Base-by-base conservation (phyloP, 2,329 filamentous ascomycete species). In the Allantophomopsis cytisporea region DNA sequence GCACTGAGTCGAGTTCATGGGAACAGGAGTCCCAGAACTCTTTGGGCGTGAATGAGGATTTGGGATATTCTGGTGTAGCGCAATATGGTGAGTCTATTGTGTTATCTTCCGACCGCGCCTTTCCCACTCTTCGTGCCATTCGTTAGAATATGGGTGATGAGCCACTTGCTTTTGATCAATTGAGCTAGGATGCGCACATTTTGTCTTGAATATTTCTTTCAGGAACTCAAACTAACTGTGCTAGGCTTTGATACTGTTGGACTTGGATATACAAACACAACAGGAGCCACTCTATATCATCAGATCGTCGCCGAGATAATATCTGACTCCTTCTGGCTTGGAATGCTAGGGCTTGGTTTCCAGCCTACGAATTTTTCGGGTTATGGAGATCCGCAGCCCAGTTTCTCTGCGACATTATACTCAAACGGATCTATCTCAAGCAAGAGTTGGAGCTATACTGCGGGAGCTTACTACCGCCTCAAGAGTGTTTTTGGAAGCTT, bases 381-480 rank as follows among this genome's bases (percentile, higher is more conserved):
- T n/a, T 28, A 59, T 14, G 54, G 54, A 4, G 60, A 61, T 40
- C 47, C 42, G 38, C 51, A 56, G 15, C 40, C 53, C 18, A 54
- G 56, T 4, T 56, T 57, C 31, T 38, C 59, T 13, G 54, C 52
- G 7, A 53, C 55, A 0, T 46, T 61, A 5, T 58, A 56, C 40
- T 49, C 55, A 7, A 43, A 56, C 14, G 46, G 49, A 2, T 40
- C 47, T 21, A 60, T 60, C 18, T 56, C 57, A 11, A 60, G 57
- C 37, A 38, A 57, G 20, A 59, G 56, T 42, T 61, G 57, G 57
- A 59, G 56, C 40, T 61, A 61, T 41, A 61, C 58, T 7, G 58
- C 58, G 7, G 58, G 58, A 5, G 58, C 58, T 11, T 52, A 50
- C 35, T 61, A 61, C 35, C 56, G 58, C 7, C 35, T 31, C 34